Evolutionary conservation across 805 yeast genomes (phyloP).

Genomic region (Kluyveromyces lactis): DNA sequence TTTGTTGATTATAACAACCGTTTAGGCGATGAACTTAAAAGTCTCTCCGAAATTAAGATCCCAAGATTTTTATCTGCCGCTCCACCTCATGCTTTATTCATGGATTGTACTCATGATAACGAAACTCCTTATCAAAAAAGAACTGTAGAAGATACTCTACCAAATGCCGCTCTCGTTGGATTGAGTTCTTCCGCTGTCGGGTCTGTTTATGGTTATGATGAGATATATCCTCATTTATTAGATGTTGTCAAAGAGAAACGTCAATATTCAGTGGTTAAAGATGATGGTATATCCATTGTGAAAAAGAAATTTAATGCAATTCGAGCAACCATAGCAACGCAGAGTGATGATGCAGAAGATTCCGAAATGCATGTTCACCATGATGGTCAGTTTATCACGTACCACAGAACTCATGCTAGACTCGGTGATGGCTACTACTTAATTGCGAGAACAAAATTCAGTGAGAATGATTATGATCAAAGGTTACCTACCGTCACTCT

Average conservation of each 20-base stretch:
- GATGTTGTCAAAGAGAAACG: slow-evolving; percentile 75
- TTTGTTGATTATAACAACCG: slow-evolving; percentile 8
- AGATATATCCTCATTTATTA: slow-evolving; percentile 73
- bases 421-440: slow-evolving; percentile 86
- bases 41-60: slow-evolving; percentile 55
- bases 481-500: slow-evolving; percentile 47
- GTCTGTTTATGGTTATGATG: slow-evolving; percentile 90
- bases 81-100: slow-evolving; percentile 87
- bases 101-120: slow-evolving; percentile 98
- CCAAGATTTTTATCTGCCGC: slow-evolving; percentile 58
- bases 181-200: slow-evolving; percentile 92
- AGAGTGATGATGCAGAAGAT: slow-evolving; percentile 40
- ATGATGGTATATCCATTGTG: slow-evolving; percentile 65
- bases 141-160: slow-evolving; percentile 88
- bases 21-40: slow-evolving; percentile 13
- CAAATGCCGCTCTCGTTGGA: slow-evolving; percentile 91
- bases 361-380: slow-evolving; percentile 93
- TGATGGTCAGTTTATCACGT: slow-evolving; percentile 85
- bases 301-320: slow-evolving; percentile 52
- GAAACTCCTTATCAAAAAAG: slow-evolving; percentile 84
- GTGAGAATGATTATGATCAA: slow-evolving; percentile 38
- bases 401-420: slow-evolving; percentile 75
- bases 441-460: slow-evolving; percentile 78
- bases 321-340: slow-evolving; percentile 48
- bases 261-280: slow-evolving; percentile 40